Conservation (phyloP, 441 rosid genomes). For the Erodium moschatum region DNA sequence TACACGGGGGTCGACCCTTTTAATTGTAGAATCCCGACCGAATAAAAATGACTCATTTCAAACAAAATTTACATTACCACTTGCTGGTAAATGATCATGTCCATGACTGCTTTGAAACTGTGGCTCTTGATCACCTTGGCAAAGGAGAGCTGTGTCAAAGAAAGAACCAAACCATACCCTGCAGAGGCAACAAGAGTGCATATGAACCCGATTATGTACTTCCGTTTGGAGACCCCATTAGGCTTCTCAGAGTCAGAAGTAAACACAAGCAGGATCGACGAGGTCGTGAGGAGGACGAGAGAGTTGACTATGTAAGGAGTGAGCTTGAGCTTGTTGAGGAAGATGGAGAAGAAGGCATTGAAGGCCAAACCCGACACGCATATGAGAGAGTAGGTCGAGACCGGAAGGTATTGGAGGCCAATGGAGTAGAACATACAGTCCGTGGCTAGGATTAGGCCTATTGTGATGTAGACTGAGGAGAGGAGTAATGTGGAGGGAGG, state of each 20-base stretch:
- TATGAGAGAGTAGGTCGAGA: constrained; percentile 47
- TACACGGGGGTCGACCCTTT: too few species aligned
- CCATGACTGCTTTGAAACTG: constrained; percentile 31
- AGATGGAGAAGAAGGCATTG: constrained; percentile 42
- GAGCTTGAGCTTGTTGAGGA: constrained; percentile 40
- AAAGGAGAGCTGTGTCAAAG: constrained; percentile 34
- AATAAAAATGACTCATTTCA: too few species aligned
- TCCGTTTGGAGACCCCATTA: constrained; percentile 24
- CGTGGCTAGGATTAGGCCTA: constrained; percentile 32
- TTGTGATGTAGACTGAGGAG: constrained; percentile 24
- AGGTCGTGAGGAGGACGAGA: constrained; percentile 34
- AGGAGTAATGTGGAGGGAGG: constrained; percentile 24
- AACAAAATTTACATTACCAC: too few species aligned
- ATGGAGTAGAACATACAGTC: constrained; percentile 27
- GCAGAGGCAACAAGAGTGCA: constrained; percentile 44
- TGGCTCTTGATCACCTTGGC: constrained; percentile 29
- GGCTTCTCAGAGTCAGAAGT: constrained; percentile 24
- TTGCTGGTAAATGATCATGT: constrained; percentile 31
- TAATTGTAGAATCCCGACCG: too few species aligned
- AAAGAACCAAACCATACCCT: constrained; percentile 27
- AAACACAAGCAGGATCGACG: constrained; percentile 37
- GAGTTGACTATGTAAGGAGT: constrained; percentile 44
- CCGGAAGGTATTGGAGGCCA: constrained; percentile 41
- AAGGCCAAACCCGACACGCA: constrained; percentile 45
- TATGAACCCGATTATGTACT: constrained; percentile 36